These are phyloP conservation scores for Fragilaria radians DNA, from an alignment of 108 stramenopile species.

Conservation along the genomic window DNA sequence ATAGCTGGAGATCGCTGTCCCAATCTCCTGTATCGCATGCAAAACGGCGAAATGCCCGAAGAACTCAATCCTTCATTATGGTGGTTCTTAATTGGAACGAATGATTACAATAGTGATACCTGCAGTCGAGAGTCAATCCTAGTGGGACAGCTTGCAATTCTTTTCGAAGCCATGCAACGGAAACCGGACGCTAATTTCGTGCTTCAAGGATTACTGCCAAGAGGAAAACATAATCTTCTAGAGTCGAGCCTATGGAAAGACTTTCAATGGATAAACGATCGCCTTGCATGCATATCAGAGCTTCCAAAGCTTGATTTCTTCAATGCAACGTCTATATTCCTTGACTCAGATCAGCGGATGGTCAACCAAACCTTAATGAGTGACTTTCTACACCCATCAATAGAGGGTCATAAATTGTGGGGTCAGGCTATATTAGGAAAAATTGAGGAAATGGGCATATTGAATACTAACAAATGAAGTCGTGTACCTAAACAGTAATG, in stretches of 20 bases:
- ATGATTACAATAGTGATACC: slow-evolving; percentile 21
- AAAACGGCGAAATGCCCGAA: slow-evolving; percentile 48
- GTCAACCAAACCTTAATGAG: slow-evolving; percentile 28
- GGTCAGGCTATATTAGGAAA: not conserved
- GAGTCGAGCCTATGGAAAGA: slow-evolving; percentile 14
- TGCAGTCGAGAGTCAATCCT: slow-evolving; percentile 64
- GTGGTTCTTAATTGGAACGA: slow-evolving; percentile 43
- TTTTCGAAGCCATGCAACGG: slow-evolving; percentile 36
- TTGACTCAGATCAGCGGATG: slow-evolving; percentile 11
- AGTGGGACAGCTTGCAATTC: slow-evolving; percentile 51
- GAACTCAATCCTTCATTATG: slow-evolving; percentile 36
- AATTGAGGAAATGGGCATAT: not conserved
- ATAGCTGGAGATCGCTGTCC: slow-evolving; percentile 21
- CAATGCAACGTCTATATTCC: slow-evolving; percentile 26
- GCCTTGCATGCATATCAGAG: slow-evolving; percentile 19
- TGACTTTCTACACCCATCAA: slow-evolving; percentile 20
- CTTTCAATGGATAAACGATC: slow-evolving; percentile 22
- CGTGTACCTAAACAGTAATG: no score
- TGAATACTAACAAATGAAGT: not conserved
- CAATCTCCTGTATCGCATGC: slow-evolving; percentile 27
- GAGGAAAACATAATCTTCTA: not conserved
- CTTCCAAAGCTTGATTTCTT: slow-evolving; percentile 26
- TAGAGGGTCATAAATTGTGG: slow-evolving; percentile 18
- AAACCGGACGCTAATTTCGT: slow-evolving; percentile 45
- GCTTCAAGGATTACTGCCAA: slow-evolving; percentile 53